Conservation (phyloP, 2,329 filamentous ascomycete species). For the Paraphaeosphaeria sporulosa region DNA sequence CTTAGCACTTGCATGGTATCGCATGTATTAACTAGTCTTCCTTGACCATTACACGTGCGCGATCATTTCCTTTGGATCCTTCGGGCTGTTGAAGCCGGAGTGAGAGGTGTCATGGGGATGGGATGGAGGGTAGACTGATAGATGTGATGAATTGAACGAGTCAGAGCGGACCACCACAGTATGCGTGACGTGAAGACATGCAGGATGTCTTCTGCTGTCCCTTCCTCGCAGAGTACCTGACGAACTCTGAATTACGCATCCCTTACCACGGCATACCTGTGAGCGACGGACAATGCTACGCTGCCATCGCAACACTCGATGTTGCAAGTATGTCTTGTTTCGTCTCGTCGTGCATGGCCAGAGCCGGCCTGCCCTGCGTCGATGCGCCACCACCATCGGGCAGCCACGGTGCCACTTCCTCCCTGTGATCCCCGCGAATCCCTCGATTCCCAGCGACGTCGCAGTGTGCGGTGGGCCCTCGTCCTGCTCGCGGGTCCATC, state of each 20-base stretch:
- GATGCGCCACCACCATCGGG: not conserved
- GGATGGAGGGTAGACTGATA: no score
- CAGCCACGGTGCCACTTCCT: not conserved
- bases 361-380: not conserved
- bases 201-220: no score
- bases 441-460: not conserved
- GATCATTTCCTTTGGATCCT: not conserved
- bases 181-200: no score
- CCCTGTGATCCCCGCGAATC: not conserved
- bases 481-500: no score
- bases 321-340: not conserved
- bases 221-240: no score
- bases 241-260: no score
- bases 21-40: conserved; percentile 11
- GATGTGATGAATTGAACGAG: no score
- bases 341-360: not conserved
- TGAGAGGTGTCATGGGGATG: not conserved
- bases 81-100: no score
- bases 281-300: not conserved
- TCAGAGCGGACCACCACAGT: no score
- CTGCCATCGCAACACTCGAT: not conserved
- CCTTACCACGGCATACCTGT: no score
- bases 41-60: not conserved
- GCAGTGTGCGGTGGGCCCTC: no score
- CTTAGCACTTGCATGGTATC: conserved; percentile 9